Conservation (phyloP, 768 basidiomycete genomes). For the Artomyces pyxidatus region DNA sequence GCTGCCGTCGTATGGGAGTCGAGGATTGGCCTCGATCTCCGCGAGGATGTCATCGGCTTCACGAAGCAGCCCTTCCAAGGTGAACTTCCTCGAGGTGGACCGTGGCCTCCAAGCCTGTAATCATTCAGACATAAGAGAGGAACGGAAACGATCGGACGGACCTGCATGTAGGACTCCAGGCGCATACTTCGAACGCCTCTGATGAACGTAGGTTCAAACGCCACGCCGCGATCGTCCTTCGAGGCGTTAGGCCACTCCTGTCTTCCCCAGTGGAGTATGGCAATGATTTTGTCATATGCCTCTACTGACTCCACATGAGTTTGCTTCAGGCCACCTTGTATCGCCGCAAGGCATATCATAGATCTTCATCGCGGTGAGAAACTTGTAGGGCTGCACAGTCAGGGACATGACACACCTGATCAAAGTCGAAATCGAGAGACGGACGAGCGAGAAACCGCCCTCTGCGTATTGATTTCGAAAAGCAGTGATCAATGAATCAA, state of each 20-base stretch:
- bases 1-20: not conserved
- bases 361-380: not conserved
- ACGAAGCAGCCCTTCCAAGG: not conserved
- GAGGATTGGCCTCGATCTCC: not conserved
- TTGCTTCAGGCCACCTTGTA: not conserved
- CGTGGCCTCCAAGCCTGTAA: not conserved
- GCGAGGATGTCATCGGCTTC: not conserved
- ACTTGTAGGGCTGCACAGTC: not conserved
- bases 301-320: not conserved
- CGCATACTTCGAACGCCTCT: not conserved
- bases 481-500: not conserved
- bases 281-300: not conserved
- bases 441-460: not conserved
- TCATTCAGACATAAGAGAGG: too few relatives aligned
- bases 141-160: too few relatives aligned
- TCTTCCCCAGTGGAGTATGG: not conserved
- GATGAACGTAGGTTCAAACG: not conserved
- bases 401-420: not conserved
- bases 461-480: not conserved
- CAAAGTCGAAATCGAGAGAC: not conserved
- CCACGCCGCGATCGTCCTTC: not conserved
- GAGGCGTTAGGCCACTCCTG: not conserved
- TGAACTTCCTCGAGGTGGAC: not conserved
- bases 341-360: not conserved
- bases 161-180: not conserved